These are phyloP conservation scores for Lactifluus subvellereus DNA, from an alignment of 768 basidiomycete species.

Conservation along the genomic window DNA sequence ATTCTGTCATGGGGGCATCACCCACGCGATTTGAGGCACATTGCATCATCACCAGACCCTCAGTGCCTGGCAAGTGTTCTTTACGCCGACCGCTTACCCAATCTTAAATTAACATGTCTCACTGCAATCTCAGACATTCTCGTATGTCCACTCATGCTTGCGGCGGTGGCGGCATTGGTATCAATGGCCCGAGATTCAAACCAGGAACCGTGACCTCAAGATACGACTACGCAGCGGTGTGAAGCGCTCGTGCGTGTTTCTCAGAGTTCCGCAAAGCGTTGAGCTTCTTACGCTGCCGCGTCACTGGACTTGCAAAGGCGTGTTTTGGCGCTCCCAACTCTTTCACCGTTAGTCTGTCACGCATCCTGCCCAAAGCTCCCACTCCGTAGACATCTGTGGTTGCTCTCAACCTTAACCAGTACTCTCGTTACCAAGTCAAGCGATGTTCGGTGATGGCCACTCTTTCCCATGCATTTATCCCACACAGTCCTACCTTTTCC, in stretches of 20 bases:
- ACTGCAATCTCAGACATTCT: neutral
- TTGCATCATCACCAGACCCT: conserved; percentile 16
- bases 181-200: neutral
- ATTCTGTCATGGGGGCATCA: conserved; percentile 3
- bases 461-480: neutral
- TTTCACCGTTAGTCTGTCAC: neutral
- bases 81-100: neutral
- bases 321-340: neutral
- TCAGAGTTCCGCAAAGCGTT: neutral
- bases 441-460: neutral
- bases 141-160: neutral
- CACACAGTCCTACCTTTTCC: neutral
- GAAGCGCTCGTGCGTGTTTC: neutral
- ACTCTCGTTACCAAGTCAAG: neutral
- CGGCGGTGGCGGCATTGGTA: neutral
- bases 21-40: neutral
- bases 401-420: neutral
- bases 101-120: neutral
- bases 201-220: neutral
- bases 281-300: neutral
- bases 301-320: neutral
- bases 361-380: neutral
- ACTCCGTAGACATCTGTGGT: neutral
- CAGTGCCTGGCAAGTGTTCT: neutral
- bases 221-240: neutral